phyloP scores from a whole-genome alignment of 2,329 filamentous ascomycete species.

The Aureobasidium sp. region DNA sequence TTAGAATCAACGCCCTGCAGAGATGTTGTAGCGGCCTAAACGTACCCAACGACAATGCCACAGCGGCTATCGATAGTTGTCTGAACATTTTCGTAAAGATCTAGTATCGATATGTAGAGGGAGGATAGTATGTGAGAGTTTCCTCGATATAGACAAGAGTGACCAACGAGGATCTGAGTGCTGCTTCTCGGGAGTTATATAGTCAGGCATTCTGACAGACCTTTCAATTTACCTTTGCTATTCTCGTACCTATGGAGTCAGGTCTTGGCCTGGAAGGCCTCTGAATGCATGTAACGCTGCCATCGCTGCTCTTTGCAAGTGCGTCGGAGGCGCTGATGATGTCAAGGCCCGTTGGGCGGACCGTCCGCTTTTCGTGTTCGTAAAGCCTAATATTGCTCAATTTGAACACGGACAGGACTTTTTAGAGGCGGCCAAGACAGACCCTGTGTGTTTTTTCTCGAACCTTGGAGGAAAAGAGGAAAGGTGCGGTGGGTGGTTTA shows the following conservation, averaged over 20 bases:
- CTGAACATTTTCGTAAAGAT: slow-evolving; percentile 9
- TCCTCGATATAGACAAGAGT: neutral
- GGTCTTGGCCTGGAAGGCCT: neutral
- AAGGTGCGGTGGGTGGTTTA: neutral
- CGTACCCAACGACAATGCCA: slow-evolving; percentile 6
- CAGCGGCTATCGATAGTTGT: slow-evolving; percentile 8
- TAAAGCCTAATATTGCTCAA: slow-evolving; percentile 8
- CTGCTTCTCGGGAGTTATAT: neutral
- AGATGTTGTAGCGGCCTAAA: neutral
- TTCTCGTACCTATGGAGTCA: neutral
- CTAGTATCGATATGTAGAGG: neutral
- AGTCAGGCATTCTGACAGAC: neutral
- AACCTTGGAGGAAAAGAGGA: neutral
- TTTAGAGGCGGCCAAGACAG: neutral
- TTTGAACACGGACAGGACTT: neutral
- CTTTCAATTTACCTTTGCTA: slow-evolving; percentile 7
- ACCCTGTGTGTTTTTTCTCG: neutral
- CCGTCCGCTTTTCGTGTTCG: slow-evolving; percentile 5
- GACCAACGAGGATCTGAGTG: neutral
- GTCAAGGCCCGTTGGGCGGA: slow-evolving; percentile 10
- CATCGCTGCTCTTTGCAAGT: neutral
- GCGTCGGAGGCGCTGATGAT: slow-evolving; percentile 7
- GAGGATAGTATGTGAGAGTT: neutral
- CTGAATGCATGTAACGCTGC: slow-evolving; percentile 9
- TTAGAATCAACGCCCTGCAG: neutral